Base-by-base conservation (phyloP, 495 filamentous ascomycete genomes). In the Hyaloscypha bicolor region DNA sequence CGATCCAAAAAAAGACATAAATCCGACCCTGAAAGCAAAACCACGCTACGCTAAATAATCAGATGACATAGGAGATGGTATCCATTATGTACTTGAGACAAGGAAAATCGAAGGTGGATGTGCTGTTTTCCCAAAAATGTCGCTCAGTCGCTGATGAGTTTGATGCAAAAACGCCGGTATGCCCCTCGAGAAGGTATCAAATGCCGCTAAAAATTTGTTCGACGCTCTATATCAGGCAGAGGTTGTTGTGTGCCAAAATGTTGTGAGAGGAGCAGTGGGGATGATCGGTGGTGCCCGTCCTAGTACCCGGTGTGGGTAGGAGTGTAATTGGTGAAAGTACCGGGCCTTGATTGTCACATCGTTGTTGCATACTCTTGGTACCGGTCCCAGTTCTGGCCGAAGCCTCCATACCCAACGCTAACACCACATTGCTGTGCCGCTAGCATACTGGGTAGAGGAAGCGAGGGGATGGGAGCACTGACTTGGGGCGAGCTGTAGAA, bases 381-480 rank as follows among this genome's bases (percentile, higher is more conserved):
- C 64, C 83, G 89, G 39, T 72, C 69, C 93, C 95, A 97, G 21
- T 14, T 45, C 29, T 66, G 59, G 66, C 85, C 90, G 76, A 93
- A 92, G 60, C 85, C 82, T 71, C 87, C 88, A 78, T 90, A 93
- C 19, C 91, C 91, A 67, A 84, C 77, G 77, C 88, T 87, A 64
- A 87, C 86, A 73, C 92, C 90, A 81, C 95, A 99, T 77, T 93
- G 91, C 73, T 86, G 85, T 48, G 87, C 86, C 66, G 91, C 85
- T 59, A 98, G 84, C 87, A 93, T 90, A 80, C 95, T 98, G 22
- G 95, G 94, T 37, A 99, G 83, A 56, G 94, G 92, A 29, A 97
- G 87, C 16, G 87, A 79, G 37, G 93, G 88, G 69, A 96, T 88
- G 64, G 89, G 86, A 48, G 92, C 91, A 79, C 75, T 87, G 65